Conservation (phyloP, 1,284 basidiomycete species). For the Rhodotorula mucilaginosa region DNA sequence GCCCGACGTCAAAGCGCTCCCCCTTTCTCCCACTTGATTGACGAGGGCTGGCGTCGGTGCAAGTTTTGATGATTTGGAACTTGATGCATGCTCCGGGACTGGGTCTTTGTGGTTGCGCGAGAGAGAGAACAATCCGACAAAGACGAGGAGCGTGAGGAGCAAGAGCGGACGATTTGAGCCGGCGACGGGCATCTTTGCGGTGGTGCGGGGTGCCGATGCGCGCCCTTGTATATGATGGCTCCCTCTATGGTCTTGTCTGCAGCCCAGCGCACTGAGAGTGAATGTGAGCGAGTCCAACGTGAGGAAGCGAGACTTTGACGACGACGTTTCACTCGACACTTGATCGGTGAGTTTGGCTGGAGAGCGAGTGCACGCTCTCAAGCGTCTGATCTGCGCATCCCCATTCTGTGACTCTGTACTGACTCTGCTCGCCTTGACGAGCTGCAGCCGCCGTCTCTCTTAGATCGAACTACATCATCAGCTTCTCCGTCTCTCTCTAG, state of each 20-base stretch:
- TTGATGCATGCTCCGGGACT: background rate
- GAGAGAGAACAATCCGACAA: slow-evolving; percentile 13
- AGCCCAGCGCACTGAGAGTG: too few species aligned
- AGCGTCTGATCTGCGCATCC: too few species aligned
- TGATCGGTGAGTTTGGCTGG: too few species aligned
- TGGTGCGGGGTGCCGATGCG: background rate
- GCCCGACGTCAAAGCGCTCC: background rate
- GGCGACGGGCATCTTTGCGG: background rate
- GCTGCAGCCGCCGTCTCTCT: too few species aligned
- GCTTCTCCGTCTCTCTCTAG: too few species aligned
- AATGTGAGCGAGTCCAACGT: too few species aligned
- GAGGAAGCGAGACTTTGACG: too few species aligned
- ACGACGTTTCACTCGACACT: too few species aligned
- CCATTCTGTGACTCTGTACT: too few species aligned
- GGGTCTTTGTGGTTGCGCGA: background rate
- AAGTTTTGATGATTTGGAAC: background rate
- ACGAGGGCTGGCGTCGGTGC: background rate
- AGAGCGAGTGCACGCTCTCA: too few species aligned
- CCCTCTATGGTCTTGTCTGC: background rate
- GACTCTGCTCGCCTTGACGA: too few species aligned
- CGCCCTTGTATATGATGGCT: background rate
- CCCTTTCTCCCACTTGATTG: background rate
- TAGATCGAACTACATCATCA: too few species aligned
- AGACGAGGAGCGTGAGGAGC: slow-evolving; percentile 7
- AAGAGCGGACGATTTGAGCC: slow-evolving; percentile 2